phyloP scores from a whole-genome alignment of 352 stramenopile genomes.

The Phytophthora macrochlamydospora region DNA sequence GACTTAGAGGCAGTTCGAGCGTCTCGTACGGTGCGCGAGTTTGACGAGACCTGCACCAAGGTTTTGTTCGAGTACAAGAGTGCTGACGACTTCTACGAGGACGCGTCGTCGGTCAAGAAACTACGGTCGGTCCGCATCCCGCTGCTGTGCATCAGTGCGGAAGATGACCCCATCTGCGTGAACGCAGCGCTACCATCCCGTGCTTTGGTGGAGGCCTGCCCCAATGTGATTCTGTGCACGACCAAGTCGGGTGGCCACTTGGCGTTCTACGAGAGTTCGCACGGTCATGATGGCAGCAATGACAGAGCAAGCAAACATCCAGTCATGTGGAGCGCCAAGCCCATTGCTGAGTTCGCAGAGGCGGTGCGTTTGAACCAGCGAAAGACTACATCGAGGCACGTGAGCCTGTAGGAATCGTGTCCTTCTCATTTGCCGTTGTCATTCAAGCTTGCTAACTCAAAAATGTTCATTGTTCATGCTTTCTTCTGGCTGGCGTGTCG shows the following conservation, averaged over 20 bases:
- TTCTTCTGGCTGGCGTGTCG: constrained; percentile 1
- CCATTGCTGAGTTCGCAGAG: constrained; percentile 54
- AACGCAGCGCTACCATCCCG: constrained; percentile 31
- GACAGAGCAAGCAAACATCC: not conserved
- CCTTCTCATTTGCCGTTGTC: not conserved
- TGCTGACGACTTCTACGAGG: constrained; percentile 53
- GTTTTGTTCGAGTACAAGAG: constrained; percentile 55
- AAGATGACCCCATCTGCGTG: constrained; percentile 61
- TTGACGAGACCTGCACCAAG: constrained; percentile 64
- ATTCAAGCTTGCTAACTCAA: not conserved
- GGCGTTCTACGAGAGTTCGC: constrained; percentile 54
- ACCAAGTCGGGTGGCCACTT: constrained; percentile 67
- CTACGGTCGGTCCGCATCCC: constrained; percentile 47
- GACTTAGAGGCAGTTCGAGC: constrained; percentile 44
- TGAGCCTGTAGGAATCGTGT: no score
- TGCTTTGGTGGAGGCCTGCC: constrained; percentile 40
- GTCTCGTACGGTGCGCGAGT: constrained; percentile 47
- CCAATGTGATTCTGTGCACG: constrained; percentile 59
- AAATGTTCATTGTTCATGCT: not conserved
- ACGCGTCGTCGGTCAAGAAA: constrained; percentile 47
- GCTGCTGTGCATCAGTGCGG: constrained; percentile 60
- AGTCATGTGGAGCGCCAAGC: constrained; percentile 43
- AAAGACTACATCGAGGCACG: constrained; percentile 1
- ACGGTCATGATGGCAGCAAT: constrained; percentile 8
- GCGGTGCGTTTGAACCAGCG: constrained; percentile 32